These are phyloP conservation scores for Aphanomyces astaci DNA, from an alignment of 352 stramenopile species.

Conservation along the genomic window DNA sequence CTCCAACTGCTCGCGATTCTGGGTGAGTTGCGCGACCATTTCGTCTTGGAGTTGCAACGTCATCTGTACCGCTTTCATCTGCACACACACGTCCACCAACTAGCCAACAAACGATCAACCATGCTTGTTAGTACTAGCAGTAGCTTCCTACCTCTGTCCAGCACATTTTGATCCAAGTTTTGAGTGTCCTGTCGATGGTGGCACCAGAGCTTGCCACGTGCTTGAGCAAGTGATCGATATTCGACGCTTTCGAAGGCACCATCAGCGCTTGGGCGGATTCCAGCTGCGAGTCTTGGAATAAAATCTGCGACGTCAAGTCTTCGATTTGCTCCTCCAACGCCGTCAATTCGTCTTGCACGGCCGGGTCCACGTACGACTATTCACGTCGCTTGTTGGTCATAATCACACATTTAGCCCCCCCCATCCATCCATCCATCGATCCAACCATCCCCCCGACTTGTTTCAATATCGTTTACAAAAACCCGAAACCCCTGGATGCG, in stretches of 20 bases:
- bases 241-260: background rate
- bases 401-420: too few species aligned
- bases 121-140: background rate
- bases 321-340: conserved; percentile 71
- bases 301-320: conserved; percentile 71
- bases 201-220: background rate
- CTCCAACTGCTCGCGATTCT: conserved; percentile 48
- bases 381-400: conserved; percentile 40
- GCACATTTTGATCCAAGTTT: conserved; percentile 12
- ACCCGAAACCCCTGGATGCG: too few species aligned
- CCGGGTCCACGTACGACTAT: conserved; percentile 49
- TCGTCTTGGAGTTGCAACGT: conserved; percentile 35
- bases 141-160: conserved; percentile 1
- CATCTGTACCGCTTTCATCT: conserved; percentile 35
- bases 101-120: background rate
- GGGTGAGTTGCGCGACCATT: conserved; percentile 43
- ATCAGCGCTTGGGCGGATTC: conserved; percentile 23
- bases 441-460: too few species aligned
- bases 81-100: conserved; percentile 38
- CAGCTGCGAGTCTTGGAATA: conserved; percentile 72
- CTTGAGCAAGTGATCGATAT: conserved; percentile 4
- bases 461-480: too few species aligned
- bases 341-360: conserved; percentile 54
- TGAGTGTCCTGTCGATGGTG: background rate
- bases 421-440: too few species aligned